phyloP scores from a whole-genome alignment of 805 yeast species.

The Danielia oregonensis region DNA sequence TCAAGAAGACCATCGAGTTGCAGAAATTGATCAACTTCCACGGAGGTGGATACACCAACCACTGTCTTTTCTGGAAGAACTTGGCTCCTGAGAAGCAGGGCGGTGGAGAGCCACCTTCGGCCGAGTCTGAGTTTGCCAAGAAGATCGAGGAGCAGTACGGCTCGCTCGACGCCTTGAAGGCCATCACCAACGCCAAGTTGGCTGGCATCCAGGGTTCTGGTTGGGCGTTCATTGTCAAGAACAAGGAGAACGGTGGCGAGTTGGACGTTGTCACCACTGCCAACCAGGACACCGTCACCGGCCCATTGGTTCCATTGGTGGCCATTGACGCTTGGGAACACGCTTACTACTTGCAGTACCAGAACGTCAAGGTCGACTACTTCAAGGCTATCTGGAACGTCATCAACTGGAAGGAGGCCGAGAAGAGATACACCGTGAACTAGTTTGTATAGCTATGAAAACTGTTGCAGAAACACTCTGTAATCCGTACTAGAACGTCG shows the following conservation, averaged over 20 bases:
- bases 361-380: slow-evolving; percentile 47
- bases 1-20: slow-evolving; percentile 38
- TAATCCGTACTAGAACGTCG: slow-evolving; percentile 48
- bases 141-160: slow-evolving; percentile 42
- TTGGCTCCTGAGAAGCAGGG: slow-evolving; percentile 42
- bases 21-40: slow-evolving; percentile 46
- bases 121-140: slow-evolving; percentile 31
- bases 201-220: slow-evolving; percentile 53
- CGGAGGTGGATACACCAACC: slow-evolving; percentile 51
- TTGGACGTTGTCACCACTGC: slow-evolving; percentile 44
- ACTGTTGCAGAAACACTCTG: neutral
- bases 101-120: slow-evolving; percentile 31
- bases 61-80: slow-evolving; percentile 47
- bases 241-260: slow-evolving; percentile 39
- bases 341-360: slow-evolving; percentile 51
- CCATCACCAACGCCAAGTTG: slow-evolving; percentile 38
- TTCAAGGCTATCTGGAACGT: slow-evolving; percentile 51
- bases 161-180: slow-evolving; percentile 40
- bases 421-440: slow-evolving; percentile 34
- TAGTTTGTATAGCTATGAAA: neutral
- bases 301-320: slow-evolving; percentile 41
- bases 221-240: slow-evolving; percentile 50
- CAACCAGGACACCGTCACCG: slow-evolving; percentile 47
- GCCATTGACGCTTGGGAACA: slow-evolving; percentile 56
- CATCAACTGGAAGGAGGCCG: slow-evolving; percentile 49